These are phyloP conservation scores for Coelastrella sp. DNA, from an alignment of 139 green algal genomes.

Conservation along the genomic window DNA sequence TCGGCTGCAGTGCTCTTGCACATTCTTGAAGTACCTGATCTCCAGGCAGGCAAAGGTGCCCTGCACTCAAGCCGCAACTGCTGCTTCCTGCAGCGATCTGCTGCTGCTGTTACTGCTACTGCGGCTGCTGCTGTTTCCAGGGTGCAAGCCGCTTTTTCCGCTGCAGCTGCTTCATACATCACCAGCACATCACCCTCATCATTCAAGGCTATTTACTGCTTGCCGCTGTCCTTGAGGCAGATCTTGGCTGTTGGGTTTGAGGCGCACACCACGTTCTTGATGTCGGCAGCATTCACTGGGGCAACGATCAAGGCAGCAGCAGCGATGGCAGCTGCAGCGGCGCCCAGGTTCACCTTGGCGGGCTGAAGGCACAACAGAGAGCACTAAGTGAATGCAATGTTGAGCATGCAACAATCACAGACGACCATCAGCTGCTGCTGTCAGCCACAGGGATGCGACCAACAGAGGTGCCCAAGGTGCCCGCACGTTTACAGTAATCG, in stretches of 20 bases:
- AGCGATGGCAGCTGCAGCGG: constrained; percentile 38
- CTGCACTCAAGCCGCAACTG: no score
- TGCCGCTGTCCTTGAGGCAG: constrained; percentile 31
- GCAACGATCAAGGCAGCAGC: constrained; percentile 17
- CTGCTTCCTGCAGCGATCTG: no score
- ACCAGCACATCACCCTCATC: not conserved
- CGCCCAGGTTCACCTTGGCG: not conserved
- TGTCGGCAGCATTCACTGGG: constrained; percentile 17
- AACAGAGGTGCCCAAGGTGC: no score
- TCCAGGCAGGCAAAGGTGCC: no score
- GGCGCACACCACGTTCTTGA: constrained; percentile 37
- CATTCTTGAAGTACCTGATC: no score
- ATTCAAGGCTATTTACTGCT: not conserved
- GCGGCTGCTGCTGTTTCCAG: not conserved
- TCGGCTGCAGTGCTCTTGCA: no score
- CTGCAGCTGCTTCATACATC: not conserved
- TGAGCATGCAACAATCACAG: no score
- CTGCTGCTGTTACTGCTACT: constrained; percentile 1
- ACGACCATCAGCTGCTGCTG: no score
- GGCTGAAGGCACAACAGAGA: constrained; percentile 10
- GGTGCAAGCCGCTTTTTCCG: not conserved
- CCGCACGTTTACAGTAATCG: no score
- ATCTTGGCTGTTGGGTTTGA: constrained; percentile 43
- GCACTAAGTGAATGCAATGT: not conserved
- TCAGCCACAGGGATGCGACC: no score